phyloP scores from a whole-genome alignment of 2,329 filamentous ascomycete species.

The Dendryphion nanum region DNA sequence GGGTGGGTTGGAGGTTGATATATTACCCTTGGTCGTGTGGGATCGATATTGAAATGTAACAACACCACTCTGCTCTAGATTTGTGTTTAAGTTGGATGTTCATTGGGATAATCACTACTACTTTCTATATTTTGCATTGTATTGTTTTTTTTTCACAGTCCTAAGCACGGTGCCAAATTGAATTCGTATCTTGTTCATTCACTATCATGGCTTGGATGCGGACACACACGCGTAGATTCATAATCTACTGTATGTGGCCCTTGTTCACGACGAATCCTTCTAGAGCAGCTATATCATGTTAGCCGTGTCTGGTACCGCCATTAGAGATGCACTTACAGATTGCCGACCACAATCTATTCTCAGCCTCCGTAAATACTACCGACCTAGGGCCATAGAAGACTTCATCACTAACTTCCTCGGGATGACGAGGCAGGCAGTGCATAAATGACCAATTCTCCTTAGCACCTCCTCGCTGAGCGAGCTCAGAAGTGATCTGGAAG shows the following conservation, averaged over 20 bases:
- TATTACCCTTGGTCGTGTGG: too few relatives aligned
- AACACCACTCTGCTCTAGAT: too few relatives aligned
- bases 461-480: constrained; percentile 81
- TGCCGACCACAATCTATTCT: constrained; percentile 91
- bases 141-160: too few relatives aligned
- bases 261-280: constrained; percentile 95
- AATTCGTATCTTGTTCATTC: too few relatives aligned
- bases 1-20: too few relatives aligned
- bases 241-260: constrained; percentile 68
- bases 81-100: too few relatives aligned
- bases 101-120: too few relatives aligned
- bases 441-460: constrained; percentile 95
- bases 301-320: constrained; percentile 4
- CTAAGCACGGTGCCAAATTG: too few relatives aligned
- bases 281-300: constrained; percentile 59
- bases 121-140: too few relatives aligned
- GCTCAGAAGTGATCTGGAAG: constrained; percentile 85
- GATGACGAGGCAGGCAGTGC: constrained; percentile 92
- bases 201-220: too few relatives aligned
- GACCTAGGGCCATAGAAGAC: constrained; percentile 88
- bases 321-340: constrained; percentile 56
- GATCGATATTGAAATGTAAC: too few relatives aligned
- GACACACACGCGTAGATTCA: too few relatives aligned
- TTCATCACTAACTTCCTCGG: constrained; percentile 89
- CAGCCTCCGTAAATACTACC: constrained; percentile 88